Percentiles rank a stretch among this genome's conserved stretches.
These are phyloP conservation scores for Artemisia annua DNA, from an alignment of 129 eudicot species.

Conservation along the genomic window DNA sequence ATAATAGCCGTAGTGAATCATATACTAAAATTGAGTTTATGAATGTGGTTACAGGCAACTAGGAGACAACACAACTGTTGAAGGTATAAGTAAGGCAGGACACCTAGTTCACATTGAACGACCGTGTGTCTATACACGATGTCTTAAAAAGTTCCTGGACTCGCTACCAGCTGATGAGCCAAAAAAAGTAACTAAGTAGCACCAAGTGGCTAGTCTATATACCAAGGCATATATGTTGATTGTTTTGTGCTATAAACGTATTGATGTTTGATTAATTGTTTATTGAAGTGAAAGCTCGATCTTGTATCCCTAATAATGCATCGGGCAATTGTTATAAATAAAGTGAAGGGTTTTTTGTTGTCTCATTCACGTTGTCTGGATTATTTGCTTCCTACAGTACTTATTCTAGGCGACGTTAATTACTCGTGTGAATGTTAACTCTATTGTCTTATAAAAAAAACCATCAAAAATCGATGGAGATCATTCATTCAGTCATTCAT, in stretches of 20 bases:
- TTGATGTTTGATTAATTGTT: constrained; percentile 17
- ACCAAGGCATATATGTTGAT: neutral
- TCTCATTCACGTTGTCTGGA: neutral
- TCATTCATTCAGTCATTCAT: too few relatives aligned
- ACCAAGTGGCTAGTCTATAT: neutral
- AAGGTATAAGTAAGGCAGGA: constrained; percentile 77
- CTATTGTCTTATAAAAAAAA: neutral
- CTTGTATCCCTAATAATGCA: constrained; percentile 11
- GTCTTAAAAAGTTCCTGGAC: constrained; percentile 71
- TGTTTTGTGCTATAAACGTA: constrained; percentile 3
- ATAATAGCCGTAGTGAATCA: neutral
- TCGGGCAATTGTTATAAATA: constrained; percentile 3
- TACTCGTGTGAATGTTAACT: too few relatives aligned
- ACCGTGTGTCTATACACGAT: constrained; percentile 67
- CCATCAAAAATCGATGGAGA: neutral
- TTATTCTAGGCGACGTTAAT: too few relatives aligned
- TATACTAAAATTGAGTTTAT: neutral
- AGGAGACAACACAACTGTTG: constrained; percentile 62
- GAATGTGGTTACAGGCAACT: constrained; percentile 55
- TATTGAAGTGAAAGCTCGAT: constrained; percentile 11
- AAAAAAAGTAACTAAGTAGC: neutral
- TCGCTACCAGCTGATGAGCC: constrained; percentile 50
- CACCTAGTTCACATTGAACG: constrained; percentile 87
- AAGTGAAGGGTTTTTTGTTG: constrained; percentile 3
- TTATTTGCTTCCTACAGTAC: neutral